Base-by-base conservation (phyloP, 2,329 filamentous ascomycete genomes). In the Epichloe gansuensis region DNA sequence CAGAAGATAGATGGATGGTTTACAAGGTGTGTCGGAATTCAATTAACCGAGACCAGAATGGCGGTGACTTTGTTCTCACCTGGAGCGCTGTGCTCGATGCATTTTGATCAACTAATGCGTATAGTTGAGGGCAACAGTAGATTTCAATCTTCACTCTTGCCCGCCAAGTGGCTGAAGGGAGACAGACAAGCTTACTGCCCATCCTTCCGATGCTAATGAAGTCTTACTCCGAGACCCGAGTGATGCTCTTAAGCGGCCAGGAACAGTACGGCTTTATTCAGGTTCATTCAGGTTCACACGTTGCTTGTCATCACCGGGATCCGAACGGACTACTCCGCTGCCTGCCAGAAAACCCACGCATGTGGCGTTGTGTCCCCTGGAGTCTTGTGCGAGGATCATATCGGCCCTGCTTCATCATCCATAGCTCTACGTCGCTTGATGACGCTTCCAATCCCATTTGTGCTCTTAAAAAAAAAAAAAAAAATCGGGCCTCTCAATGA, bases 41-140 rank as follows among this genome's bases (percentile, higher is more conserved):
- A 38, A 17, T 47, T 54, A 54, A 47, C 52, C 49, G 52, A 54
- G 52, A 44, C 50, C n/a, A 48, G 48, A 54, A 51, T 45, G 52
- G 45, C 52, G 48, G 46, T 54, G 52, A 48, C 52, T 39, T 39
- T 35, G 48, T 39, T 35, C 21, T 23, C 13, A 31, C n/a, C 21
- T 23, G n/a, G 17, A 44, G 48, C 38, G 15, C 15, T 21, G 31
- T 31, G 13, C 48, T 31, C 21, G 31, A 28, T 42, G 38, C n/a
- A 34, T 34, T 25, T n/a, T 23, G 15, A 44, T 39, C 13, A n/a
- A 39, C 37, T 39, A 13, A 5, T 12, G 42, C 21, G 12, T 2
- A 28, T 25, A 12, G 5, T 46, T n/a, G 43, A 31, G 12, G 13
- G n/a, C 12, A 17, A 12, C 11, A 28, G 15, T 46, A n/a, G 25